These are phyloP conservation scores for Mortierella sp. DNA, from an alignment of 371 early-diverging fungal genomes.

Conservation along the genomic window DNA sequence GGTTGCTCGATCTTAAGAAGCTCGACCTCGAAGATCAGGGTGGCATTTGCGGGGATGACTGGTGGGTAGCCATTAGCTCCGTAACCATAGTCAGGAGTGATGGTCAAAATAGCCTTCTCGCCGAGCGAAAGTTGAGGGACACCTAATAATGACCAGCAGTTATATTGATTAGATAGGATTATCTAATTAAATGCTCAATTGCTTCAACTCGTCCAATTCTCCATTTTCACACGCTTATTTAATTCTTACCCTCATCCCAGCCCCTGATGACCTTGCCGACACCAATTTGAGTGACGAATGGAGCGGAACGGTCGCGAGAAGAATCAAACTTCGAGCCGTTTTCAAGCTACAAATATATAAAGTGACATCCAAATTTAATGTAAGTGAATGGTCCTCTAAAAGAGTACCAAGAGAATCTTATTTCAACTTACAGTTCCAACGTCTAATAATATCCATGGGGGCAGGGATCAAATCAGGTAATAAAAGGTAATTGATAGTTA, in stretches of 20 bases:
- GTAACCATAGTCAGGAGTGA: conserved; percentile 84
- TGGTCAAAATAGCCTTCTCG: conserved; percentile 76
- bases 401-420: too few species aligned
- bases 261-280: conserved; percentile 95
- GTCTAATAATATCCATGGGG: conserved; percentile 7
- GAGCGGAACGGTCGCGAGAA: conserved; percentile 81
- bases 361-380: too few species aligned
- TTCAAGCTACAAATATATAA: conserved; percentile 47
- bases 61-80: conserved; percentile 76
- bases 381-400: too few species aligned
- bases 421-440: conserved; percentile 45
- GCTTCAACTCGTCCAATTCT: not conserved
- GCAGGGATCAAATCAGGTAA: not conserved
- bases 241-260: conserved; percentile 70
- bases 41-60: conserved; percentile 86
- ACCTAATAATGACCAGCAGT: not conserved
- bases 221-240: not conserved
- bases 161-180: not conserved
- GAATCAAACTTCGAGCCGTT: conserved; percentile 91
- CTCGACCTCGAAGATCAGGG: conserved; percentile 89
- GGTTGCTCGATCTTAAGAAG: conserved; percentile 52
- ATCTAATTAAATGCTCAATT: not conserved
- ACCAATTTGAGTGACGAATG: conserved; percentile 89
- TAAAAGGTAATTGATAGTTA: not conserved
- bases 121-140: conserved; percentile 79